Evolutionary conservation across 2,329 filamentous ascomycete genomes (phyloP), one percentile per base, ranked within the genome.

Genomic region (Fusarium metavorans): DNA sequence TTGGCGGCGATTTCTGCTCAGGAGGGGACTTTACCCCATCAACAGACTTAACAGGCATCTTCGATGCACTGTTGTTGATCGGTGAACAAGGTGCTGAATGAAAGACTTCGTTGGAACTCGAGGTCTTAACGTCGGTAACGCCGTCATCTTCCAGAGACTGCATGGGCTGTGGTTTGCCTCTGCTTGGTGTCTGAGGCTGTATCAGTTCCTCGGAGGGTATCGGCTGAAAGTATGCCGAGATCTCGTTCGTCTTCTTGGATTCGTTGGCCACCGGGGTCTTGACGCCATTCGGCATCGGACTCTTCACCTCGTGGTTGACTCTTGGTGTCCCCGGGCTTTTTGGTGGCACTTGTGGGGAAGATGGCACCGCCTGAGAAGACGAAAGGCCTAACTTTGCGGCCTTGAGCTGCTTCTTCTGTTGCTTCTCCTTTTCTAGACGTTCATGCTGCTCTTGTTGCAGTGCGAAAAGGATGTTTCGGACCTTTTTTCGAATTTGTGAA

Each of bases 391-490:
- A 80, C 25, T 76, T 79, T 48, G 81, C 81, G 4, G 69, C 71
- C 60, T 80, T 82, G 20, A 75, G 77, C 43, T 77, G 74, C 25
- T 77, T 77, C 69, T 81, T 82, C 67, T 81, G 78, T 39, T 83
- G 82, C 60, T 81, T 84, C 35, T 84, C 83, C 18, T 81, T 79
- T 43, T 85, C 81, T 60, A 84, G 79, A 11, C 82, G 81, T 18
- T 81, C 79, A 52, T 88, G 85, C 75, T 93, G 92, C 73, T 90
- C 84, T 9, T 84, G 79, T 66, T 94, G 89, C 20, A 96, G 85
- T 1, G 83, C 72, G 60, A 94, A 88, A 1, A 98, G 86, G 43
- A 92, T 87, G 0, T 90, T 81, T 34, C 95, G 91, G 48, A 97
- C 90, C 6, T 89, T 84, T 37, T 83, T 82, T 25, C 95, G 91